phyloP scores from a whole-genome alignment of 805 yeast species.

The Scheffersomyces lignosus region DNA sequence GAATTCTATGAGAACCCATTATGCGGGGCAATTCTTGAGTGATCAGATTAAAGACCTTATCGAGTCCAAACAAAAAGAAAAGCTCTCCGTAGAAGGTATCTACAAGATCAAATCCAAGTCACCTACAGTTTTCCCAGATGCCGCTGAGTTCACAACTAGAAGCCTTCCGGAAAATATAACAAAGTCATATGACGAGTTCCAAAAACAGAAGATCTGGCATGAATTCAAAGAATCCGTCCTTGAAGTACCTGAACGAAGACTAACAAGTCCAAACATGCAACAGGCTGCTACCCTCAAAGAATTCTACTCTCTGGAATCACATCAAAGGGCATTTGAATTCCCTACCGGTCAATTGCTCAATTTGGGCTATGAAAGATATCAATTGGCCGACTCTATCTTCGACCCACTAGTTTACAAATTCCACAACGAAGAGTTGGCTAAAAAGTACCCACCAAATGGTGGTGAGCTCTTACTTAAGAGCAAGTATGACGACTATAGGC shows the following conservation, averaged over 20 bases:
- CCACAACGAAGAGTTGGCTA: slow-evolving; percentile 17
- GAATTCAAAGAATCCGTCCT: slow-evolving; percentile 76
- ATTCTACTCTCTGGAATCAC: slow-evolving; percentile 24
- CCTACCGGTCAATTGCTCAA: slow-evolving; percentile 73
- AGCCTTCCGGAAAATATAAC: slow-evolving; percentile 36
- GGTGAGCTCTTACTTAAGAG: slow-evolving; percentile 53
- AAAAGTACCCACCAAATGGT: slow-evolving; percentile 39
- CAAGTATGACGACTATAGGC: slow-evolving; percentile 65
- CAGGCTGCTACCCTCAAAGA: slow-evolving; percentile 23
- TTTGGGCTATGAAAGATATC: slow-evolving; percentile 59
- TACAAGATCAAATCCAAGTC: slow-evolving; percentile 53
- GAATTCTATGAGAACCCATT: slow-evolving; percentile 67
- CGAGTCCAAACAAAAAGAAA: slow-evolving; percentile 21
- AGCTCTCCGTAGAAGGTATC: slow-evolving; percentile 32
- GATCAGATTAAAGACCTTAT: slow-evolving; percentile 51
- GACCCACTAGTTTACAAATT: slow-evolving; percentile 51
- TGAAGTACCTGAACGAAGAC: slow-evolving; percentile 49
- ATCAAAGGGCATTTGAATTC: slow-evolving; percentile 60
- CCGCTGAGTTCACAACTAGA: slow-evolving; percentile 21
- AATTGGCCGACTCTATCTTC: slow-evolving; percentile 72
- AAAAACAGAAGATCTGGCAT: slow-evolving; percentile 54
- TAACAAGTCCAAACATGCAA: slow-evolving; percentile 17
- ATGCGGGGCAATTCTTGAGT: slow-evolving; percentile 69
- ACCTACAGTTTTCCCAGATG: slow-evolving; percentile 32
- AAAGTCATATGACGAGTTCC: slow-evolving; percentile 54